Evolutionary conservation across 768 basidiomycete species (phyloP).

Genomic region (Podaxis sp.): DNA sequence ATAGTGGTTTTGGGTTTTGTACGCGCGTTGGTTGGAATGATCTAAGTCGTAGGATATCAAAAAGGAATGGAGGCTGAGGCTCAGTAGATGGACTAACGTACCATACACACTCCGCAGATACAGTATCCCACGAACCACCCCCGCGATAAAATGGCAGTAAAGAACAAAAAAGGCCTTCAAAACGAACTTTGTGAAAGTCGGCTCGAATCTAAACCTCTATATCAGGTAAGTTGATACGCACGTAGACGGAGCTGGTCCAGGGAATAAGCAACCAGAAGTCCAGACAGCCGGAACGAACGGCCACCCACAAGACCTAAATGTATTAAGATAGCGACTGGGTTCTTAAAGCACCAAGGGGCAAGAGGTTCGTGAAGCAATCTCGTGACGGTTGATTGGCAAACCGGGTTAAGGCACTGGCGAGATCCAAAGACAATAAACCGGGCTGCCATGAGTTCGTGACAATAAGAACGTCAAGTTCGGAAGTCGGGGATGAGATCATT

Average conservation of each 20-base stretch:
- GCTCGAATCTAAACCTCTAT: neutral
- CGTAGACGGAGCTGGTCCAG: neutral
- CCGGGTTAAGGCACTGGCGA: neutral
- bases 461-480: constrained; percentile 8
- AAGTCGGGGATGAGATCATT: neutral
- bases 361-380: neutral
- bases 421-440: constrained; percentile 9
- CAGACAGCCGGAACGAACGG: neutral
- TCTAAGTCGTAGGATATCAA: neutral
- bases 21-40: neutral
- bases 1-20: neutral
- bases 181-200: neutral
- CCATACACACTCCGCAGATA: neutral
- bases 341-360: neutral
- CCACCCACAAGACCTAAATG: neutral
- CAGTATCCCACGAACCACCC: neutral
- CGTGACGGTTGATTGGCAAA: constrained; percentile 12
- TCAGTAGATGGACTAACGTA: neutral
- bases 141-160: neutral
- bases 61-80: neutral
- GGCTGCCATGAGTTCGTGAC: constrained; percentile 7
- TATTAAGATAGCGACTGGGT: neutral
- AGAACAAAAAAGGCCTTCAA: neutral
- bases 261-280: neutral
- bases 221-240: constrained; percentile 6